Base-by-base conservation (phyloP, 2,329 filamentous ascomycete genomes). In the Neodidymelliopsis sp. region DNA sequence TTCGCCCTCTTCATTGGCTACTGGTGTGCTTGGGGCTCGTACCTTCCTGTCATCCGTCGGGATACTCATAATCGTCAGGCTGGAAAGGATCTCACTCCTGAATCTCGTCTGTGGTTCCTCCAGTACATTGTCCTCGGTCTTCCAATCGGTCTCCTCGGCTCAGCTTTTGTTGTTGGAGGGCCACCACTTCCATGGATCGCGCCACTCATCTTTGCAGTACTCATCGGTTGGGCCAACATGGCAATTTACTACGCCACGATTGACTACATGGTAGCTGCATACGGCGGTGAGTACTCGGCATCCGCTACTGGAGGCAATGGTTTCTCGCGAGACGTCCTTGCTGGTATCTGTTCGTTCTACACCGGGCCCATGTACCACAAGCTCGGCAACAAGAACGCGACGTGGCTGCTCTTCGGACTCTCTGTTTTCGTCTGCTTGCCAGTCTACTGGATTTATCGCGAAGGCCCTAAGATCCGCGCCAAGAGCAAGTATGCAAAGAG, bases 301-400 rank as follows among this genome's bases (percentile, higher is more conserved):
- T 90, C 87, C 0, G 88, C 88, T 0, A 91, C 88, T 0, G 88
- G 88, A 30, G 88, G 88, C 11, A 91, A 91, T 54, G 88, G 87
- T 1, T 90, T 88, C 76, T 79, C 86, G 2, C 80, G 88, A 56
- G 88, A 91, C 65, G 85, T 91, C 66, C 75, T 91, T 0, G 88
- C 88, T 2, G 88, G 88, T 67, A 77, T 90, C 4, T 81, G 88
- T 7, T 88, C 87, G 0, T 79, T 90, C 41, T 70, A 69, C 44
- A 66, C 64, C 2, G 59, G 61, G 0, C 55, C 86, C 4, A 65
- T 71, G 62, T 71, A 67, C 54, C 56, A 65, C 38, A 63, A 51
- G 8, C 59, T 70, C 10, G 59, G 62, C 7, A 55, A 59, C 2
- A 42, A 56, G 39, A 66, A 65, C 13, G 51, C 61, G 7, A 60